These are phyloP conservation scores for Saccharomyces pastorianus DNA, from an alignment of 1,139 yeast genomes.

Conservation along the genomic window DNA sequence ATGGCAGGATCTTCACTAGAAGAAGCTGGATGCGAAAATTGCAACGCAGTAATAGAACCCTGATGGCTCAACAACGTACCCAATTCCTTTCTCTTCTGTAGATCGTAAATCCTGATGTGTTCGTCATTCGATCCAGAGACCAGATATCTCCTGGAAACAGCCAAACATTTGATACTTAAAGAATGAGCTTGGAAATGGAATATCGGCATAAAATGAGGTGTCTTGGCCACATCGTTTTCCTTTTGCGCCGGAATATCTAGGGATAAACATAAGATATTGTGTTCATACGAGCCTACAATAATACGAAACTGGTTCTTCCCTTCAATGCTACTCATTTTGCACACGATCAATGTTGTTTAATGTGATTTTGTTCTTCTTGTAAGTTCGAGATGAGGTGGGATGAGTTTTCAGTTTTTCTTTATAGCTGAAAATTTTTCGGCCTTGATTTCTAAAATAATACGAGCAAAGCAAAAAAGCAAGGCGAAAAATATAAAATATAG, in stretches of 20 bases:
- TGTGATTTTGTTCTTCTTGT: not conserved
- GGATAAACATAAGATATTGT: conserved; percentile 78
- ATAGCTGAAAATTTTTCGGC: not conserved
- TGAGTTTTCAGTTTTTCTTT: not conserved
- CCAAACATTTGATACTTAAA: conserved; percentile 76
- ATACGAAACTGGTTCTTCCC: conserved; percentile 52
- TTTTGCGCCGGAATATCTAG: conserved; percentile 39
- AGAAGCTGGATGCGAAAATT: conserved; percentile 38
- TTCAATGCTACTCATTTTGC: not conserved
- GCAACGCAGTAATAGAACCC: conserved; percentile 77
- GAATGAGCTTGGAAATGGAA: conserved; percentile 96
- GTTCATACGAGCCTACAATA: conserved; percentile 93
- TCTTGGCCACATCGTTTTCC: conserved; percentile 5
- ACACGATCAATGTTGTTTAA: not conserved
- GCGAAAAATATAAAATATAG: not conserved
- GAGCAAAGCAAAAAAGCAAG: not conserved
- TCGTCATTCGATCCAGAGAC: conserved; percentile 97
- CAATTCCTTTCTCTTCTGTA: conserved; percentile 86
- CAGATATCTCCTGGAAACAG: conserved; percentile 72
- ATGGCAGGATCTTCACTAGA: conserved; percentile 33
- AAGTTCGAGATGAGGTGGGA: not conserved
- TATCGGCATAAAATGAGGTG: conserved; percentile 77
- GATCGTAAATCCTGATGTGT: conserved; percentile 86
- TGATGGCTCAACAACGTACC: conserved; percentile 86
- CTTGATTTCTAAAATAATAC: not conserved